Evolutionary conservation across 2,329 filamentous ascomycete genomes (phyloP).

Genomic region (Drechslerella coelobrocha): DNA sequence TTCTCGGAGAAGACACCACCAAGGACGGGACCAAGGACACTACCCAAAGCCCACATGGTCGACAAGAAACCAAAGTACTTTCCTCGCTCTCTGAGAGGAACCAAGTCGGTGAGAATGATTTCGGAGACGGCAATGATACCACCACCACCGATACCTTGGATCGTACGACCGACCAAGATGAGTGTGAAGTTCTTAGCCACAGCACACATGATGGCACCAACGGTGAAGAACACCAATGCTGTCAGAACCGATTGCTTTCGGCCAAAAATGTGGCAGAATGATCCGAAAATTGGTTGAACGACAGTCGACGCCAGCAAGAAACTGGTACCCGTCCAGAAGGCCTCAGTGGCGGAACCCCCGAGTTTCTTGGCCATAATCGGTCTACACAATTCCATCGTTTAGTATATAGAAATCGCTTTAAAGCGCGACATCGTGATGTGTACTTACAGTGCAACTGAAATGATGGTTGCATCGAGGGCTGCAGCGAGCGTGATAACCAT

Average conservation of each 20-base stretch:
- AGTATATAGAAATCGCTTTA: neutral
- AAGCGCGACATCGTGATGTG: neutral
- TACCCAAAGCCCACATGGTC: slow-evolving; percentile 66
- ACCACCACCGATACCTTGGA: slow-evolving; percentile 65
- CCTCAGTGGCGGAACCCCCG: slow-evolving; percentile 65
- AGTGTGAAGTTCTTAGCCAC: slow-evolving; percentile 58
- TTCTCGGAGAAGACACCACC: slow-evolving; percentile 65
- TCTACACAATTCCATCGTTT: too few relatives aligned
- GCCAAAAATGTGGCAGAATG: slow-evolving; percentile 60
- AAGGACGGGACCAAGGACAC: slow-evolving; percentile 63
- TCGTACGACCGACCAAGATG: slow-evolving; percentile 58
- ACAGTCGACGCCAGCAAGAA: slow-evolving; percentile 72
- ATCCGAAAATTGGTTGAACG: slow-evolving; percentile 63
- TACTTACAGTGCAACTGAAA: slow-evolving; percentile 45
- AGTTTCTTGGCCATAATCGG: slow-evolving; percentile 64
- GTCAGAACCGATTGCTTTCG: slow-evolving; percentile 57
- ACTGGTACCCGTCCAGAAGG: slow-evolving; percentile 75
- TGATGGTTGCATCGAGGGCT: slow-evolving; percentile 47
- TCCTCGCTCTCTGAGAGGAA: slow-evolving; percentile 61
- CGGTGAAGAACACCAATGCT: slow-evolving; percentile 58
- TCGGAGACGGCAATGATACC: slow-evolving; percentile 63
- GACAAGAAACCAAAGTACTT: slow-evolving; percentile 60
- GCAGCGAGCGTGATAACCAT: slow-evolving; percentile 49
- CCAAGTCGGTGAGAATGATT: slow-evolving; percentile 62
- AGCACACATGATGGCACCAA: slow-evolving; percentile 58